Evolutionary conservation across 306 rosid species (phyloP).

Genomic region (Aeschynomene evenia): DNA sequence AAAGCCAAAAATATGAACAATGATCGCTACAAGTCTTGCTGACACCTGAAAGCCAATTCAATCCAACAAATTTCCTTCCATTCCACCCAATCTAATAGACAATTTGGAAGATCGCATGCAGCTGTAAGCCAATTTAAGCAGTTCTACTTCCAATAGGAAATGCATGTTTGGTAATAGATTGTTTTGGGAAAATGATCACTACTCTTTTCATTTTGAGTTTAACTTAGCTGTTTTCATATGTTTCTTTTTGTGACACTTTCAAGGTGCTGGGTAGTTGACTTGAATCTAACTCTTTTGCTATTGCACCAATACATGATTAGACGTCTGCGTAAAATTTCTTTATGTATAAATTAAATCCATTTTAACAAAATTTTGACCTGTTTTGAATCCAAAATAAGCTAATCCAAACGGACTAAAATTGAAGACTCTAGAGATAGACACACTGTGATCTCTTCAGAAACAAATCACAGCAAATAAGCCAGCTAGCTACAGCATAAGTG

Average conservation of each 20-base stretch:
- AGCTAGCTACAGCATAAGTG: background rate
- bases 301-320: too few relatives aligned
- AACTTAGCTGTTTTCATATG: too few relatives aligned
- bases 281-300: too few relatives aligned
- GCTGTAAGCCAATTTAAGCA: background rate
- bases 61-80: background rate
- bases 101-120: background rate
- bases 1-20: background rate
- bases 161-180: background rate
- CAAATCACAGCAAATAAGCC: conserved; percentile 19
- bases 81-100: background rate
- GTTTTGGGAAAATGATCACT: background rate
- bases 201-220: too few relatives aligned
- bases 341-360: too few relatives aligned
- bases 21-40: background rate
- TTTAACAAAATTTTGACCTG: too few relatives aligned
- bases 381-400: too few relatives aligned
- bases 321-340: too few relatives aligned
- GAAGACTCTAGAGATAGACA: background rate
- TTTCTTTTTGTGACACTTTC: too few relatives aligned
- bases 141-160: background rate
- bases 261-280: too few relatives aligned
- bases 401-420: too few relatives aligned
- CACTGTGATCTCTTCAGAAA: background rate
- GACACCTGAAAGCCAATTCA: background rate